Conservation (phyloP, 1,284 basidiomycete genomes). For the Irpex sp. region DNA sequence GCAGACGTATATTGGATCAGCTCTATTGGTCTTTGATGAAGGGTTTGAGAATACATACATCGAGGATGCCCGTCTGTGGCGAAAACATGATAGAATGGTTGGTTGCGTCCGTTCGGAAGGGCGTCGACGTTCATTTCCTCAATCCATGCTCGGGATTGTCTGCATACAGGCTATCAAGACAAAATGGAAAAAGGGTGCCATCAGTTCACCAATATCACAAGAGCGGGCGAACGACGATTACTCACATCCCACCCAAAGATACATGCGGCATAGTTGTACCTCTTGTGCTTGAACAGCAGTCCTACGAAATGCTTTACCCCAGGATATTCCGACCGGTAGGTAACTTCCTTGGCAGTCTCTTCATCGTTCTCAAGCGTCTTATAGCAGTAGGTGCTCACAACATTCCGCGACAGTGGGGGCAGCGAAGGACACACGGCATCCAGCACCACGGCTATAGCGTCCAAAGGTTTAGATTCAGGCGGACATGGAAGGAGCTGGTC, state of each 20-base stretch:
- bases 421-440: conserved; percentile 8
- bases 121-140: conserved; percentile 35
- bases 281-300: conserved; percentile 41
- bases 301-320: conserved; percentile 45
- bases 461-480: conserved; percentile 11
- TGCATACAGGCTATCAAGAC: conserved; percentile 34
- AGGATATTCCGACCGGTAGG: conserved; percentile 20
- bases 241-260: conserved; percentile 53
- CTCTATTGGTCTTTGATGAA: background rate
- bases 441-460: conserved; percentile 11
- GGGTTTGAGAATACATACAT: conserved; percentile 29
- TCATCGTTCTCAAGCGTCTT: conserved; percentile 28
- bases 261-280: conserved; percentile 39
- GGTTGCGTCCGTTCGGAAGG: conserved; percentile 36
- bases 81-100: conserved; percentile 48
- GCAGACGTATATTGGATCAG: too few relatives aligned
- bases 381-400: conserved; percentile 16
- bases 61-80: conserved; percentile 33
- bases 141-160: conserved; percentile 41
- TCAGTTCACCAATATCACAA: background rate
- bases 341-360: conserved; percentile 22
- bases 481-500: conserved; percentile 5
- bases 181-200: background rate
- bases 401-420: background rate
- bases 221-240: conserved; percentile 3